Percentiles rank a stretch among this genome's conserved stretches.
These are phyloP conservation scores for Cymbidium sinense DNA, from an alignment of 106 monocot genomes.

Conservation along the genomic window DNA sequence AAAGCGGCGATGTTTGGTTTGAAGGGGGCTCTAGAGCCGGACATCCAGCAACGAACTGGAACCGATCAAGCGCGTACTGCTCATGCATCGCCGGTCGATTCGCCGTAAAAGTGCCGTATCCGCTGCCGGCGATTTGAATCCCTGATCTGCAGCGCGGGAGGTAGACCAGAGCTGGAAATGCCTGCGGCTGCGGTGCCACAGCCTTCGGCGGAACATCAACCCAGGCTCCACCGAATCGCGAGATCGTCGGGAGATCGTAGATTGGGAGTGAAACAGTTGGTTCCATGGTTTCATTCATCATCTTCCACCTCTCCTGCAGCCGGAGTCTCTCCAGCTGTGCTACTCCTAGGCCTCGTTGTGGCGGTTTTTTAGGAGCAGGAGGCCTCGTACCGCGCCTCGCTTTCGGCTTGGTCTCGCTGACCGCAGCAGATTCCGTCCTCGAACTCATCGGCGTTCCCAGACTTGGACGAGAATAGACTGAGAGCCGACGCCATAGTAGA, in stretches of 20 bases:
- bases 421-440: not conserved
- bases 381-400: slow-evolving; percentile 20
- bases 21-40: slow-evolving; percentile 47
- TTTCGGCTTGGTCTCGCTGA: slow-evolving; percentile 10
- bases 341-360: slow-evolving; percentile 54
- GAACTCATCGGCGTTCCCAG: not conserved
- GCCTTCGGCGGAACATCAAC: not conserved
- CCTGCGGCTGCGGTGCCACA: not conserved
- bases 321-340: slow-evolving; percentile 51
- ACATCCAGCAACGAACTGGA: not conserved
- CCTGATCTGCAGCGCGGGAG: slow-evolving; percentile 1
- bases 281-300: slow-evolving; percentile 14
- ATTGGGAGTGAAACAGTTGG: not conserved
- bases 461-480: slow-evolving; percentile 15
- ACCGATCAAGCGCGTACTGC: slow-evolving; percentile 12
- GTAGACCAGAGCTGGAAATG: not conserved
- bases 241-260: not conserved
- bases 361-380: slow-evolving; percentile 25
- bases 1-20: slow-evolving; percentile 41
- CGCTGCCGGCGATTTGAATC: not conserved
- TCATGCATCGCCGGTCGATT: slow-evolving; percentile 2
- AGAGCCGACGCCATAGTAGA: slow-evolving; percentile 9
- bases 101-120: not conserved
- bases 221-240: not conserved
- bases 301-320: slow-evolving; percentile 46